Conservation (phyloP, 2,329 filamentous ascomycete genomes). For the Macroventuria anomochaeta region DNA sequence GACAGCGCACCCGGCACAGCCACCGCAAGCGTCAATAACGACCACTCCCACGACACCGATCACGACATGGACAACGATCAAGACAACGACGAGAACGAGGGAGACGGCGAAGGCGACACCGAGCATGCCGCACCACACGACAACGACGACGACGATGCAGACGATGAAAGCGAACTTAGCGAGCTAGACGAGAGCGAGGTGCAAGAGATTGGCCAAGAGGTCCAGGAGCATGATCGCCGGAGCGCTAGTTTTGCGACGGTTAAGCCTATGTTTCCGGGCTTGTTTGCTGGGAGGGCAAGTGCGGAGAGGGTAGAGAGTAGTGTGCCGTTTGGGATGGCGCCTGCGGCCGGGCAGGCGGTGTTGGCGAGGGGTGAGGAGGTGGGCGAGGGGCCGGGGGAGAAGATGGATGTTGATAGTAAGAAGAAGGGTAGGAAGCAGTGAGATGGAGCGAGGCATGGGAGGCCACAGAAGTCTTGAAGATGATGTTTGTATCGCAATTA, state of each 20-base stretch:
- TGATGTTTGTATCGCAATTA: too few species aligned
- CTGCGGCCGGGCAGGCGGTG: background rate
- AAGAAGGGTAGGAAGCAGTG: background rate
- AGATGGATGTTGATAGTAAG: background rate
- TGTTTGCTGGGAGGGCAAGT: slow-evolving; percentile 20
- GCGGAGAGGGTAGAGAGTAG: background rate
- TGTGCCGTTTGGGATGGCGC: background rate
- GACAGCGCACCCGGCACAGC: slow-evolving; percentile 49
- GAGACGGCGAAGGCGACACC: slow-evolving; percentile 56
- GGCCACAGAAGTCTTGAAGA: too few species aligned
- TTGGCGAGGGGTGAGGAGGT: background rate
- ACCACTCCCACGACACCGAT: slow-evolving; percentile 29
- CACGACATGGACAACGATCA: slow-evolving; percentile 37
- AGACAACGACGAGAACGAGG: slow-evolving; percentile 38
- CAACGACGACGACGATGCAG: slow-evolving; percentile 58
- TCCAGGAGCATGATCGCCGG: slow-evolving; percentile 18
- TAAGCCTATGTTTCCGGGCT: slow-evolving; percentile 38
- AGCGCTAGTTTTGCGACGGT: slow-evolving; percentile 24
- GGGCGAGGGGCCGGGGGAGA: background rate
- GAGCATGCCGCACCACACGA: slow-evolving; percentile 42
- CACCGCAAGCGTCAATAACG: slow-evolving; percentile 44
- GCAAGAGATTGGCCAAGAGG: slow-evolving; percentile 41
- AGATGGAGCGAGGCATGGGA: too few species aligned
- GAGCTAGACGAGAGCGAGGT: slow-evolving; percentile 56
- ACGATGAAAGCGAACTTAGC: slow-evolving; percentile 62